Conservation (phyloP, 2,329 filamentous ascomycete species). For the Epichloe sibirici region DNA sequence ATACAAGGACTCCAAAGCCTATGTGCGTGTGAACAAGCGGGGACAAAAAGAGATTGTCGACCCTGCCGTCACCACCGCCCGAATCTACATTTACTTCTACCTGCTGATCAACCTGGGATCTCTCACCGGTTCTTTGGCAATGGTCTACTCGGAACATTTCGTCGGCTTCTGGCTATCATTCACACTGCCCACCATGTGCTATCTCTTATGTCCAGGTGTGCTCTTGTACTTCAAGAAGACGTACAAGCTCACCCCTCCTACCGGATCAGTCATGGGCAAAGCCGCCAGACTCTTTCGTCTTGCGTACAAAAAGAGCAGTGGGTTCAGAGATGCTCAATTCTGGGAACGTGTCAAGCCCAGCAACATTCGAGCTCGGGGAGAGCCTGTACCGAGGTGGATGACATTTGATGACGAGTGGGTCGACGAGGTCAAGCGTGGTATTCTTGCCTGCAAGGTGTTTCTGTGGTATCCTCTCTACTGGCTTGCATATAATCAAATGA, state of each 20-base stretch:
- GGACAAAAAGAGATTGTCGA: slow-evolving; percentile 52
- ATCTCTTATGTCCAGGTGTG: slow-evolving; percentile 35
- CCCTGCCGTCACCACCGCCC: slow-evolving; percentile 46
- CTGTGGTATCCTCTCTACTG: slow-evolving; percentile 53
- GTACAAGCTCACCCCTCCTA: neutral
- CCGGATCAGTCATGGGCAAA: neutral
- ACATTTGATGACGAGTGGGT: slow-evolving; percentile 72
- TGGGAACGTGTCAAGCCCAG: slow-evolving; percentile 63
- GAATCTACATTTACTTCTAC: slow-evolving; percentile 61
- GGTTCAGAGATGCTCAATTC: slow-evolving; percentile 22
- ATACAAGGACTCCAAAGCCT: slow-evolving; percentile 39
- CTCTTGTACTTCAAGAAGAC: neutral
- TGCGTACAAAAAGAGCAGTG: slow-evolving; percentile 46
- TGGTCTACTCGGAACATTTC: slow-evolving; percentile 63
- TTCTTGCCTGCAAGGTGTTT: slow-evolving; percentile 58
- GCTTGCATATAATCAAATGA: slow-evolving; percentile 39
- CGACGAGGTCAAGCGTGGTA: slow-evolving; percentile 58
- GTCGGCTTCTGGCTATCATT: slow-evolving; percentile 65
- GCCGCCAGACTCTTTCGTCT: slow-evolving; percentile 18
- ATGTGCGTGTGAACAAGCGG: slow-evolving; percentile 26
- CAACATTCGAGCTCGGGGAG: slow-evolving; percentile 34
- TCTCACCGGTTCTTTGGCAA: slow-evolving; percentile 48
- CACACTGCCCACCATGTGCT: slow-evolving; percentile 53
- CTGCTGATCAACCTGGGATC: slow-evolving; percentile 61
- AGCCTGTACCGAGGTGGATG: slow-evolving; percentile 53